Base-by-base conservation (phyloP, 805 yeast genomes). In the Candida adriatica region DNA sequence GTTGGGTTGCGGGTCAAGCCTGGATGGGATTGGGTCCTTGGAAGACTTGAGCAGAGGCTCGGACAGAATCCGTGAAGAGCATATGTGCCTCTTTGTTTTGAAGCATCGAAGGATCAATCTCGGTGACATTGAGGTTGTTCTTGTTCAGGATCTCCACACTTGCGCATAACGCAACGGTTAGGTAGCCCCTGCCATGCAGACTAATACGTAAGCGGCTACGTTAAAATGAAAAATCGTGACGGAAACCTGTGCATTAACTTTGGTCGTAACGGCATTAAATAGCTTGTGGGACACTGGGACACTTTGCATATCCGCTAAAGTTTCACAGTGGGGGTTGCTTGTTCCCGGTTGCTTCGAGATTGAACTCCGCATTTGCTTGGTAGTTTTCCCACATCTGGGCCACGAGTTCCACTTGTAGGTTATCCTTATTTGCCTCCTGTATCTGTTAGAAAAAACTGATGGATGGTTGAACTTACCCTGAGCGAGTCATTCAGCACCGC, bases 361-460 rank as follows among this genome's bases (percentile, higher is more conserved):
- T 80, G 56, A 76, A 82, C 43, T 76, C 75, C 4, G 80, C 76
- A 45, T 79, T 80, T 24, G 77, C 69, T 37, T 73, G 69, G 49
- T 84, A 85, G 44, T 75, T 79, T 34, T 76, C 82, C 84, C 92
- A 82, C 71, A 85, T 73, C 45, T 76, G 82, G 3, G 86, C 70
- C 24, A 82, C 70, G 20, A 81, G 61, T 40, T 82, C 92, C 5
- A 79, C 66, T 31, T 82, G 77, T 51, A 77, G 69, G 47, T 82
- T 82, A 31, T 73, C 73, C 35, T 69, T 62, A 51, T 79, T 83
- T 9, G 81, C 72, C 30, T 75, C 65, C 55, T 40, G 17, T 13
- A n/a, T n/a, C n/a, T n/a, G n/a, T n/a, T n/a, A n/a, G n/a, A n/a
- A n/a, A n/a, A n/a, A n/a, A n/a, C n/a, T n/a, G n/a, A n/a, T n/a